phyloP scores from a whole-genome alignment of 352 stramenopile genomes.

The Lagenidium giganteum region DNA sequence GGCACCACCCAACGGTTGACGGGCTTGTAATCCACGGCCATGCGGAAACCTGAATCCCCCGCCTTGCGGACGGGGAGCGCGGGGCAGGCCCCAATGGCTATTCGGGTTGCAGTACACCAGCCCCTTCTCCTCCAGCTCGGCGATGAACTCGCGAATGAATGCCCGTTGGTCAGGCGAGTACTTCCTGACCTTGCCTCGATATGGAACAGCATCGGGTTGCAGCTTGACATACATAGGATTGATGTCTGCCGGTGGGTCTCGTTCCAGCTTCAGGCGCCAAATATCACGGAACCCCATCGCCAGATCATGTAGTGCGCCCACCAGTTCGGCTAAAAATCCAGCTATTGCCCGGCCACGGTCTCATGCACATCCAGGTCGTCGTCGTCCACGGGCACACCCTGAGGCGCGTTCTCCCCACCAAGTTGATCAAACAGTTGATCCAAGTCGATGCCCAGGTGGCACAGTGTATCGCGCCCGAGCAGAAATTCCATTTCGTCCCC shows the following conservation, averaged over 20 bases:
- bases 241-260: background rate
- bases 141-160: background rate
- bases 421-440: background rate
- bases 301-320: background rate
- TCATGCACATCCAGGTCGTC: background rate
- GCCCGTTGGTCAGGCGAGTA: background rate
- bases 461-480: background rate
- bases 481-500: background rate
- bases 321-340: background rate
- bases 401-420: too few relatives aligned
- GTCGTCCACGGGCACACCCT: too few relatives aligned
- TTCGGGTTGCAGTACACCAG: background rate
- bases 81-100: background rate
- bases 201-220: background rate
- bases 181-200: background rate
- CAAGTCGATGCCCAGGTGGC: background rate
- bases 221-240: conserved; percentile 2
- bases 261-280: background rate
- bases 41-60: background rate
- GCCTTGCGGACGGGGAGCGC: background rate
- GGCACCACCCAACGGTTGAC: background rate
- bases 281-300: background rate
- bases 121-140: background rate
- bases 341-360: background rate
- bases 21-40: background rate